A percentile compares a stretch with the other conserved stretches of the same genome.
phyloP scores from a whole-genome alignment of 257 asterid genomes.

The Nicotiana otophora region DNA sequence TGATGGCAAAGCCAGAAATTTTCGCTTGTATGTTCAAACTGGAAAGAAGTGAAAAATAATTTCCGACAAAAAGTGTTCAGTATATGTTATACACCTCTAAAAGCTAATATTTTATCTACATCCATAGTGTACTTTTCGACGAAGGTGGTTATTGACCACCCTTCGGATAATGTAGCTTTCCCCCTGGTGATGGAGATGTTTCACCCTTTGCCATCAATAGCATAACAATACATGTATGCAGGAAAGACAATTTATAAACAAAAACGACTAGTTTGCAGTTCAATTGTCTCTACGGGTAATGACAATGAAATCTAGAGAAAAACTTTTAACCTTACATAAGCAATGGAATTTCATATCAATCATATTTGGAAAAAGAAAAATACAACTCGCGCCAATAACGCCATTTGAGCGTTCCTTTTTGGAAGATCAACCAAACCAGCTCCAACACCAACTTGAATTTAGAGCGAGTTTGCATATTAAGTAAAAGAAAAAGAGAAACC shows the following conservation, averaged over 20 bases:
- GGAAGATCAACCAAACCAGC: not conserved
- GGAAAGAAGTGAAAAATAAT: too few species aligned
- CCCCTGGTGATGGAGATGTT: too few species aligned
- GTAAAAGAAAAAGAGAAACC: not conserved
- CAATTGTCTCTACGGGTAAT: not conserved
- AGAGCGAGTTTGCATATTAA: not conserved
- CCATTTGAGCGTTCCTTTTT: not conserved
- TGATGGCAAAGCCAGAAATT: too few species aligned
- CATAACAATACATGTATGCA: not conserved
- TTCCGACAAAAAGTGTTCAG: too few species aligned
- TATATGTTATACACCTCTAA: too few species aligned
- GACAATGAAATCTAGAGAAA: not conserved
- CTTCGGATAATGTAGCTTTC: too few species aligned
- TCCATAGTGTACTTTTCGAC: too few species aligned
- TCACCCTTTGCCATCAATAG: not conserved
- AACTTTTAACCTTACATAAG: not conserved
- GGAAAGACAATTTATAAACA: not conserved
- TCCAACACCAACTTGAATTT: not conserved
- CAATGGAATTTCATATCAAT: not conserved
- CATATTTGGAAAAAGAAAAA: not conserved
- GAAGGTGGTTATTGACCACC: too few species aligned
- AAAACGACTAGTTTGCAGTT: not conserved
- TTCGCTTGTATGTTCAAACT: too few species aligned
- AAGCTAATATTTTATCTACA: too few species aligned
- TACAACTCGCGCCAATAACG: not conserved